phyloP scores from a whole-genome alignment of 345 rosid genomes.

The Lepidium didymum region DNA sequence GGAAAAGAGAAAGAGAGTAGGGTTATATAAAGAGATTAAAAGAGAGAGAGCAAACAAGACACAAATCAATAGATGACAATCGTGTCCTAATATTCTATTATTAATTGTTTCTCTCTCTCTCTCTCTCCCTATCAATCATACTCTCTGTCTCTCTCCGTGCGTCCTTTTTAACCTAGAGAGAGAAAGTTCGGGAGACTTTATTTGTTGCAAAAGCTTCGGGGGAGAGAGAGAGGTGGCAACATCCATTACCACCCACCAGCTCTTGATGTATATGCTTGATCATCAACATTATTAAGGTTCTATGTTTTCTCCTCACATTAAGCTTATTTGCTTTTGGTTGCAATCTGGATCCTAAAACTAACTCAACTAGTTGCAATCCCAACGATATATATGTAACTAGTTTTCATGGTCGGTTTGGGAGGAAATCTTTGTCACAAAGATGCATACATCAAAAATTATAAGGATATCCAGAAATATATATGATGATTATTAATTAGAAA shows the following conservation, averaged over 20 bases:
- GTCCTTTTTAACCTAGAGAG: constrained; percentile 25
- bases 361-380: too few species aligned
- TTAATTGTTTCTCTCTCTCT: constrained; percentile 22
- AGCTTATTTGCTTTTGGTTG: not conserved
- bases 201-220: constrained; percentile 80
- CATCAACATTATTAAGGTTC: constrained; percentile 17
- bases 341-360: too few species aligned
- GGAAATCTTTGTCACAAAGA: too few species aligned
- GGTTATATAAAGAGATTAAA: constrained; percentile 49
- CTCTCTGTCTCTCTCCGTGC: constrained; percentile 18
- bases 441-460: too few species aligned
- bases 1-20: constrained; percentile 41
- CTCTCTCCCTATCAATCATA: constrained; percentile 29
- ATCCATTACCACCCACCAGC: constrained; percentile 58
- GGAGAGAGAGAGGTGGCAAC: constrained; percentile 27
- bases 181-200: constrained; percentile 35
- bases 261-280: constrained; percentile 52
- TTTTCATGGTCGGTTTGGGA: too few species aligned
- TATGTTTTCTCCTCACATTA: not conserved
- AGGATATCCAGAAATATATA: too few species aligned
- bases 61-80: constrained; percentile 30
- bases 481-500: too few species aligned
- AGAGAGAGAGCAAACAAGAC: constrained; percentile 23
- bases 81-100: constrained; percentile 55
- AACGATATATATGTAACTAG: too few species aligned